Evolutionary conservation across 352 stramenopile genomes (phyloP).

Genomic region (Globisporangium orthogonon): DNA sequence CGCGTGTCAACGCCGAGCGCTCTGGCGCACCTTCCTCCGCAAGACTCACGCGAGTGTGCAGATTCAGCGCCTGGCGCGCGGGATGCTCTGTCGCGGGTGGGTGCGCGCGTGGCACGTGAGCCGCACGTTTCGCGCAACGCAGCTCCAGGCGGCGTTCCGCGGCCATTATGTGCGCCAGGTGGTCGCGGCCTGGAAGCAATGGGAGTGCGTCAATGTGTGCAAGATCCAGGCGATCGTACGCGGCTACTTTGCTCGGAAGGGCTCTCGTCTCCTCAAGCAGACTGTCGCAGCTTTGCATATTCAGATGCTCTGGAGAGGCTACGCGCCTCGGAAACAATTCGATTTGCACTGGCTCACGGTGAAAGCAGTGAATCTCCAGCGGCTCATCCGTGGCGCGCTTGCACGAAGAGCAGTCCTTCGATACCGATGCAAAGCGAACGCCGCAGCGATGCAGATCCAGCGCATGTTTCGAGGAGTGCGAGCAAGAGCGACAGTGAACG

Average conservation of each 20-base stretch:
- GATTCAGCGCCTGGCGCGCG: conserved; percentile 50
- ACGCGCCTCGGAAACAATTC: conserved; percentile 29
- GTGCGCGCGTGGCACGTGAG: conserved; percentile 52
- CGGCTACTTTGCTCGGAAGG: conserved; percentile 27
- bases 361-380: conserved; percentile 47
- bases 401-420: conserved; percentile 28
- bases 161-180: conserved; percentile 45
- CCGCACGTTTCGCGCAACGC: conserved; percentile 34
- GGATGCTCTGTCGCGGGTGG: conserved; percentile 42
- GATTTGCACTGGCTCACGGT: conserved; percentile 44
- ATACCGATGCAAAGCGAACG: conserved; percentile 10
- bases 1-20: conserved; percentile 23
- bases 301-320: conserved; percentile 56
- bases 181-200: conserved; percentile 39
- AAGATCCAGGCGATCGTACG: conserved; percentile 64
- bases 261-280: conserved; percentile 7
- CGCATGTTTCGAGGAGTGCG: conserved; percentile 61
- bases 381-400: conserved; percentile 42
- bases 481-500: conserved; percentile 24
- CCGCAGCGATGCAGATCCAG: conserved; percentile 48
- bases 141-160: conserved; percentile 55
- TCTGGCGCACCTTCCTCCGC: conserved; percentile 39
- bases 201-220: conserved; percentile 48
- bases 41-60: conserved; percentile 32
- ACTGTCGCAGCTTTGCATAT: conserved; percentile 45